Percentiles rank a stretch among this genome's conserved stretches.
These are phyloP conservation scores for Yarrowia bubula DNA, from an alignment of 805 yeast genomes.

Conservation along the genomic window DNA sequence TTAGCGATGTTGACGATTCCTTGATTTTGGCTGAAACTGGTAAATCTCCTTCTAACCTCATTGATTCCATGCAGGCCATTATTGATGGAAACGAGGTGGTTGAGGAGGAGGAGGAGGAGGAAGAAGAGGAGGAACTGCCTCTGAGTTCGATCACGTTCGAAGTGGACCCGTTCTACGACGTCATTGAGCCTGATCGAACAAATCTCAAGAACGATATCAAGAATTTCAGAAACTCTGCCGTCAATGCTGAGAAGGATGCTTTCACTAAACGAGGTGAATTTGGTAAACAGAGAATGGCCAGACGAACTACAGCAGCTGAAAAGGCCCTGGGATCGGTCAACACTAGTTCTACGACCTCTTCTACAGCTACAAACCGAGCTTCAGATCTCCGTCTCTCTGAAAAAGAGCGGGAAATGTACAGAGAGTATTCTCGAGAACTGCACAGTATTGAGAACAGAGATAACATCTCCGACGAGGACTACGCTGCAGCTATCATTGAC, in stretches of 20 bases:
- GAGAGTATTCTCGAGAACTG: constrained; percentile 26
- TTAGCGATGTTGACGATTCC: constrained; percentile 5
- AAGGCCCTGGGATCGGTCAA: constrained; percentile 22
- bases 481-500: constrained; percentile 19
- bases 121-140: constrained; percentile 10
- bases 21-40: constrained; percentile 9
- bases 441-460: constrained; percentile 26
- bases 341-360: neutral
- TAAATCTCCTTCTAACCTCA: constrained; percentile 9
- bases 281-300: constrained; percentile 27
- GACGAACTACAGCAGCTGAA: constrained; percentile 27
- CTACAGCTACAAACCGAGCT: neutral
- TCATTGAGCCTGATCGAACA: constrained; percentile 28
- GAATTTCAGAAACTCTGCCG: constrained; percentile 32
- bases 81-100: constrained; percentile 4
- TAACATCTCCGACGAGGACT: constrained; percentile 27
- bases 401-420: constrained; percentile 8
- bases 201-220: constrained; percentile 31
- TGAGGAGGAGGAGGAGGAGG: constrained; percentile 11
- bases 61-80: constrained; percentile 18
- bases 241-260: constrained; percentile 28
- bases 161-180: constrained; percentile 16
- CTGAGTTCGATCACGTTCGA: constrained; percentile 24
- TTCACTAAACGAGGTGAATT: constrained; percentile 28
- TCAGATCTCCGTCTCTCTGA: constrained; percentile 11